Conservation (phyloP, 305 asterid genomes). For the Lippia alba region DNA sequence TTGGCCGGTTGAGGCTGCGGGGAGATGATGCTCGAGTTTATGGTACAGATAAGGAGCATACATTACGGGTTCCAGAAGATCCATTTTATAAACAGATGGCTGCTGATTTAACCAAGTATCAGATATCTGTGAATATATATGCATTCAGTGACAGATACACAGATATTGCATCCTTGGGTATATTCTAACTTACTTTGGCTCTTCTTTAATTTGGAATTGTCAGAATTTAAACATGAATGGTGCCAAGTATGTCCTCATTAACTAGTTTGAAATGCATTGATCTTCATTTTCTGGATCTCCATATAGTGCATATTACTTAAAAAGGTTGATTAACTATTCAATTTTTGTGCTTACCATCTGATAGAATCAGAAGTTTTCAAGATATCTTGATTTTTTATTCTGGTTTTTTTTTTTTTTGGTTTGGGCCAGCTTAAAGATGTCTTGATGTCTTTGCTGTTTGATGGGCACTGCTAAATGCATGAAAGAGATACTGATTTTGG, state of each 20-base stretch:
- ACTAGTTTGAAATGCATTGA: background rate
- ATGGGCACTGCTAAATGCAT: background rate
- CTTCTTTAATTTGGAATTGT: slow-evolving; percentile 21
- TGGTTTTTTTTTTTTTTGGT: no score
- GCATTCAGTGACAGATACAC: slow-evolving; percentile 90
- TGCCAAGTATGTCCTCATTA: background rate
- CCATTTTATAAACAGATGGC: slow-evolving; percentile 96
- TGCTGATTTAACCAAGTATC: slow-evolving; percentile 91
- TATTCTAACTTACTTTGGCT: slow-evolving; percentile 26
- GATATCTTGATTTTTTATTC: background rate
- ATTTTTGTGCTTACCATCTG: slow-evolving; percentile 13
- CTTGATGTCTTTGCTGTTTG: slow-evolving; percentile 5
- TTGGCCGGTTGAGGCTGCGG: slow-evolving; percentile 81
- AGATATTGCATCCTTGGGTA: slow-evolving; percentile 89
- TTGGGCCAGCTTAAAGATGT: background rate
- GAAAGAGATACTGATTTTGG: slow-evolving; percentile 9
- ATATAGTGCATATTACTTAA: slow-evolving; percentile 11
- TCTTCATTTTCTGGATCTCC: slow-evolving; percentile 1
- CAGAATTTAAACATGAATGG: slow-evolving; percentile 4
- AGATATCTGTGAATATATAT: slow-evolving; percentile 86
- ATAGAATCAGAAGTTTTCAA: slow-evolving; percentile 9
- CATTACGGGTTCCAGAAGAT: slow-evolving; percentile 81
- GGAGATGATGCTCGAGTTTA: slow-evolving; percentile 83
- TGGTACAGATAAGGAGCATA: slow-evolving; percentile 91
- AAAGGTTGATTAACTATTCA: slow-evolving; percentile 20